Conservation (phyloP, 1,284 basidiomycete species). For the Rhodotorula mucilaginosa region DNA sequence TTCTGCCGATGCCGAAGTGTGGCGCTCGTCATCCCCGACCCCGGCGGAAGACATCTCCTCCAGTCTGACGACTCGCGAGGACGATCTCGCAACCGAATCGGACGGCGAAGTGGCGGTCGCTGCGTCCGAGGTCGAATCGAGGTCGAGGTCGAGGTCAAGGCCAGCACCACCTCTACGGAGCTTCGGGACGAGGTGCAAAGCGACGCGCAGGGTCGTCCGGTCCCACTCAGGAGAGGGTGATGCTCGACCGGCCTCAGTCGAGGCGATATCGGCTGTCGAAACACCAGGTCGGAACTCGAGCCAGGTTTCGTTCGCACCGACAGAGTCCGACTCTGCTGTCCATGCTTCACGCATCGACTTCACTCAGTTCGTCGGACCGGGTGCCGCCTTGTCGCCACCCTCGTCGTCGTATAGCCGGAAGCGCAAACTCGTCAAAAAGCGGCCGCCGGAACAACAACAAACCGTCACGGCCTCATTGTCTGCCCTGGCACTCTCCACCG, state of each 20-base stretch:
- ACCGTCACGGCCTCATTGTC: neutral
- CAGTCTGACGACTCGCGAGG: slow-evolving; percentile 7
- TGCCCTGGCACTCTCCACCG: neutral
- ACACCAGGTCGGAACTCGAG: slow-evolving; percentile 18
- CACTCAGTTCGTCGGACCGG: neutral
- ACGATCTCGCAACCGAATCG: neutral
- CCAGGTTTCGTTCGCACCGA: slow-evolving; percentile 28
- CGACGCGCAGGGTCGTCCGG: no score
- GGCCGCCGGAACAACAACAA: neutral
- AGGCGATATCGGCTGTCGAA: slow-evolving; percentile 23
- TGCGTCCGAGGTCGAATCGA: neutral
- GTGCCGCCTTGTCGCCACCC: neutral
- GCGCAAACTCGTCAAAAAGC: slow-evolving; percentile 19
- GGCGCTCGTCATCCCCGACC: slow-evolving; percentile 4
- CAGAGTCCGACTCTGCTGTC: slow-evolving; percentile 10
- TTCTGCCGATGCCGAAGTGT: slow-evolving; percentile 5
- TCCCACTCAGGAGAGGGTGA: no score
- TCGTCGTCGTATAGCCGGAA: neutral
- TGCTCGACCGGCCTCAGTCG: slow-evolving; percentile 6
- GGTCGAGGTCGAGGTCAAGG: no score
- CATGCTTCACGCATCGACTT: neutral
- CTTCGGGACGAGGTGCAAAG: neutral
- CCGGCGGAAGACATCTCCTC: slow-evolving; percentile 20
- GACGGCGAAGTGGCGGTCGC: slow-evolving; percentile 9
- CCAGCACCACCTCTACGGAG: slow-evolving; percentile 7